Evolutionary conservation across 305 asterid genomes (phyloP).

Genomic region (Fraxinus baroniana): DNA sequence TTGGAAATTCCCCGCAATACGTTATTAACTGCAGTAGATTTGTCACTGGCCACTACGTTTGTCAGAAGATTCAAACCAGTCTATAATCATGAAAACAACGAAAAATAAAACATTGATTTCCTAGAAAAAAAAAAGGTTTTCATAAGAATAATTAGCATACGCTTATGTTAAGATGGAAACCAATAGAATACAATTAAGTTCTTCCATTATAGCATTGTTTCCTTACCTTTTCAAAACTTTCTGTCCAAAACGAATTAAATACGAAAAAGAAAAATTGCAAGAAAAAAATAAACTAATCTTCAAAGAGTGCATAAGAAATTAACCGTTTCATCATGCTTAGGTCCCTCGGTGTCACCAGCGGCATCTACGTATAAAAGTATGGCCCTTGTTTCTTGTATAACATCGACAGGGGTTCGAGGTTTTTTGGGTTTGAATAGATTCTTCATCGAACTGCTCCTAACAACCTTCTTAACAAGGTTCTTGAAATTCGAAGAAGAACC

Average conservation of each 20-base stretch:
- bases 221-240: background rate
- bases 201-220: background rate
- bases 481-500: conserved; percentile 37
- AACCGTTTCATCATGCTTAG: conserved; percentile 53
- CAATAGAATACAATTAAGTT: background rate
- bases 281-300: background rate
- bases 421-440: conserved; percentile 51
- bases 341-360: background rate
- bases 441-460: conserved; percentile 47
- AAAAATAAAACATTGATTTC: background rate
- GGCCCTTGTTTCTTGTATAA: conserved; percentile 28
- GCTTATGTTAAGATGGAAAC: conserved; percentile 20
- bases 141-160: background rate
- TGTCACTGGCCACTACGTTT: conserved; percentile 16
- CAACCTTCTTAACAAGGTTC: conserved; percentile 49
- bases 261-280: background rate
- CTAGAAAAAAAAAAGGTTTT: background rate
- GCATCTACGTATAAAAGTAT: conserved; percentile 26
- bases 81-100: conserved; percentile 8
- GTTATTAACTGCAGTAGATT: conserved; percentile 12
- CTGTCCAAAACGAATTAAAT: background rate
- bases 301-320: background rate
- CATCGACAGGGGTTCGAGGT: conserved; percentile 30
- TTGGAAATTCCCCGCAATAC: background rate
- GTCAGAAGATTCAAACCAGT: conserved; percentile 39